Evolutionary conservation across 2,329 filamentous ascomycete genomes (phyloP), one percentile per base, ranked within the genome.

Genomic region (Fonsecaea erecta): DNA sequence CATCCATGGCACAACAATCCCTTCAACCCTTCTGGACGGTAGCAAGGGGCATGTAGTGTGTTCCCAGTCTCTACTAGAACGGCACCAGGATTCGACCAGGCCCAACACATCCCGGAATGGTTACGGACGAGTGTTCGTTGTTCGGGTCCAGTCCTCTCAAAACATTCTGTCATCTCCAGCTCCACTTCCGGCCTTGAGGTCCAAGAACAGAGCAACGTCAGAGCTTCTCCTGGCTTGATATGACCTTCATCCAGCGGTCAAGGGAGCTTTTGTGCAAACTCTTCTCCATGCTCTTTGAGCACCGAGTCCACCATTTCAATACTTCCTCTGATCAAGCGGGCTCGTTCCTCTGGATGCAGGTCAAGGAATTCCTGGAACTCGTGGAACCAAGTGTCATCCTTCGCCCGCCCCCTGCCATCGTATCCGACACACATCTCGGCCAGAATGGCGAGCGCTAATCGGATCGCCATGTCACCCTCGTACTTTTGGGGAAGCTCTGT

Each of bases 351-450:
- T 43, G 75, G 73, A 56, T 75, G 73, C 18, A 72, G 65, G 37
- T 74, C 71, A 8, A 75, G 66, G 59, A 72, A 74, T 34, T 71
- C 64, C 18, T 69, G 64, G 59, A 75, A 65, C 65, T 74, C 82
- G 77, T 82, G 78, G 78, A 83, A 72, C 70, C 70, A 72, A 24
- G 64, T 69, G 46, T 70, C 63, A 52, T 71, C 68, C 46, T 62
- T 69, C 3, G 70, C 69, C 11, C 65, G 55, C 1, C 69, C 70
- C 52, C 71, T 72, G 16, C 70, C 70, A 18, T 72, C 70, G 56
- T 72, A 72, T 7, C 70, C 70, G 18, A 72, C 70, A 35, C 68
- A 62, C 64, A 71, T 63, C 57, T 72, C 70, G 11, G 70, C 70
- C 14, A 72, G 52, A n/a, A 71, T 67, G 14, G 57, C 54, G 8